Percentiles rank a stretch among this genome's conserved stretches.
phyloP scores from a whole-genome alignment of 768 basidiomycete genomes.

The Lenzites betulinus region DNA sequence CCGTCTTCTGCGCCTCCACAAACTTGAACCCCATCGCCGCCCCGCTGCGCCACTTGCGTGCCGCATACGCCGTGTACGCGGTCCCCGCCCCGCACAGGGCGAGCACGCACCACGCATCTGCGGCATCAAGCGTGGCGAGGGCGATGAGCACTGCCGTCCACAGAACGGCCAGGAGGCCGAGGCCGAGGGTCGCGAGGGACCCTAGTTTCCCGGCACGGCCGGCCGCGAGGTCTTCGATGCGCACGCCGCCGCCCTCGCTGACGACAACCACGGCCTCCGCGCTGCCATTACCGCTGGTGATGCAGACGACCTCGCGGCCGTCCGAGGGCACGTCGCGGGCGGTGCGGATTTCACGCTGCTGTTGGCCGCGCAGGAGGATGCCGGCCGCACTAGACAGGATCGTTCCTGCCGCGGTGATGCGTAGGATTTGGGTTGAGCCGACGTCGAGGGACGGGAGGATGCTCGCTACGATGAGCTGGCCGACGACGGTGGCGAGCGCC shows the following conservation, averaged over 20 bases:
- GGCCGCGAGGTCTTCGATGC: conserved; percentile 34
- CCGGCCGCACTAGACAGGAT: conserved; percentile 23
- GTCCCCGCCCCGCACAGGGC: conserved; percentile 25
- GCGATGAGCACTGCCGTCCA: conserved; percentile 27
- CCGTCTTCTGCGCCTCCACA: conserved; percentile 12
- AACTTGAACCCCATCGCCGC: conserved; percentile 29
- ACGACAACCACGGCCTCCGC: conserved; percentile 32
- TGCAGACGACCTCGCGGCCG: conserved; percentile 27
- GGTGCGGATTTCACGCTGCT: conserved; percentile 30
- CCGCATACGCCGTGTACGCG: conserved; percentile 25
- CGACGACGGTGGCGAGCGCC: conserved; percentile 22
- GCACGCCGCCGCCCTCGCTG: conserved; percentile 28
- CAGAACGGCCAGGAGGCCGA: conserved; percentile 17
- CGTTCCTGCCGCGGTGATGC: conserved; percentile 30
- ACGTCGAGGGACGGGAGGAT: conserved; percentile 22
- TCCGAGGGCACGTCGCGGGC: conserved; percentile 16
- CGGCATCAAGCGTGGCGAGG: conserved; percentile 15
- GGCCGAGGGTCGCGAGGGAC: background rate
- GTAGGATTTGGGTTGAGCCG: conserved; percentile 26
- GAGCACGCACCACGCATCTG: conserved; percentile 26
- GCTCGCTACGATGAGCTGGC: conserved; percentile 30
- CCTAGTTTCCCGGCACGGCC: conserved; percentile 15
- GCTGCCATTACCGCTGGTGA: conserved; percentile 35
- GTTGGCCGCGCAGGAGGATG: conserved; percentile 28
- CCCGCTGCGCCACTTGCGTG: conserved; percentile 20